Evolutionary conservation across 2,329 filamentous ascomycete species (phyloP), one percentile per base, ranked within the genome.

Genomic region (Beauveria bassiana): DNA sequence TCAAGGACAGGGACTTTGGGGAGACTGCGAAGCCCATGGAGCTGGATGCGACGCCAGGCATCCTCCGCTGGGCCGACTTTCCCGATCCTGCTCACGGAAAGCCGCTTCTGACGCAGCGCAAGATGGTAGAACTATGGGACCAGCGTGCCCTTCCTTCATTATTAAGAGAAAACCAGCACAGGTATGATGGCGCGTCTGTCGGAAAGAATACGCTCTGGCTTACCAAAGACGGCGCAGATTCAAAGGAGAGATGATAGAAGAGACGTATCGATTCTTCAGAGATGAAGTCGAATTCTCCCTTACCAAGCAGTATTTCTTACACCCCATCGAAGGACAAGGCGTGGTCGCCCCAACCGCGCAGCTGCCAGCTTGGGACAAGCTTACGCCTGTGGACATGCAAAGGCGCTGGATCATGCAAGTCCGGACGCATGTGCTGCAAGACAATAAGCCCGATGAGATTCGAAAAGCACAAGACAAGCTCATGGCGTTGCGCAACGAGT

Each of bases 51-150:
- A 69, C 72, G 0, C 73, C 73, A 0, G 83, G 81, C 20, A 77
- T 79, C 3, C 69, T 87, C 62, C 74, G 80, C 50, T 88, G 83
- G 82, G 79, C 75, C 6, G 85, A 87, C 65, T 76, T 86, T 50
- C 85, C 85, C 1, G 85, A 87, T 64, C 83, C 84, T 18, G 74
- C 78, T 1, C 75, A 75, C 26, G 75, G 74, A 14, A 73, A 76
- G n/a, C 75, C 79, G 12, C 40, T 74, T 54, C 70, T 84, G 40
- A 80, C 76, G 10, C 79, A 83, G 68, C 76, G 82, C 45, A 83
- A 81, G 67, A 81, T 80, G 70, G 74, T 84, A 7, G 83, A 85
- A 65, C 78, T 86, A n/a, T 77, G 79, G 66, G 76, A 79, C 1
- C 79, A 82, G 65, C 77, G 71, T 56, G 78, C 77, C 53, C 68